Base-by-base conservation (phyloP, 345 rosid genomes). In the Eucalyptus pauciflora region DNA sequence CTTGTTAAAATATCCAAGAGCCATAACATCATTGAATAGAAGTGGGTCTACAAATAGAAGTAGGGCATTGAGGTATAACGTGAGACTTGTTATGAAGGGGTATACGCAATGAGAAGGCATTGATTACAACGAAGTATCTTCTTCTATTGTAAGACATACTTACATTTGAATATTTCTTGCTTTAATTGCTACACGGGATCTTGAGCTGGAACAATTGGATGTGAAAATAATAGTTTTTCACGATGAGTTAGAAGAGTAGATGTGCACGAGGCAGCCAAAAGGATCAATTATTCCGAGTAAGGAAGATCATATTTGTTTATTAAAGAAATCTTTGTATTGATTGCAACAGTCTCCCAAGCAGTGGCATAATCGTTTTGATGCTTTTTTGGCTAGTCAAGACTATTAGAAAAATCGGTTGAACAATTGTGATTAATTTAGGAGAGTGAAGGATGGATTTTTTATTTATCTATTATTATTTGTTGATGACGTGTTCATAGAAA, bases 271-370 rank as follows among this genome's bases (percentile, higher is more conserved):
- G 56, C 24, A 52, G 10, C 56, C 24, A 60, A 60, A 60, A 14
- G 7, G 15, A 60, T 60, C 29, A 10, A 25, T 11, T 60, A 60
- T 60, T 25, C 13, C 7, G 7, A 25, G 7, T 60, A 60, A 60
- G 67, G n/a, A 60, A 60, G 15, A 60, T n/a, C n/a, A 60, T 58
- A 25, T 25, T 24, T 58, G 6, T 25, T 58, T 58, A 25, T 58
- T 58, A 58, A 58, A 58, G n/a, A 24, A 58, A 58, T 60, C 7
- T 60, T 60, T 27, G 13, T 60, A 60, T 60, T 1, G 2, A 14
- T 27, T 24, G n/a, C 13, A 60, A 27, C 2, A 60, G 13, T 60
- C 2, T 27, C 7, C 1, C 6, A 5, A 0, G 14, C 14, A 60
- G 7, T 60, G 15, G 15, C 25, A 3, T 25, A 56, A 56, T 60